Evolutionary conservation across 208 protist species (phyloP), one percentile per base, ranked within the genome.

Genomic region (Willaertia magna): DNA sequence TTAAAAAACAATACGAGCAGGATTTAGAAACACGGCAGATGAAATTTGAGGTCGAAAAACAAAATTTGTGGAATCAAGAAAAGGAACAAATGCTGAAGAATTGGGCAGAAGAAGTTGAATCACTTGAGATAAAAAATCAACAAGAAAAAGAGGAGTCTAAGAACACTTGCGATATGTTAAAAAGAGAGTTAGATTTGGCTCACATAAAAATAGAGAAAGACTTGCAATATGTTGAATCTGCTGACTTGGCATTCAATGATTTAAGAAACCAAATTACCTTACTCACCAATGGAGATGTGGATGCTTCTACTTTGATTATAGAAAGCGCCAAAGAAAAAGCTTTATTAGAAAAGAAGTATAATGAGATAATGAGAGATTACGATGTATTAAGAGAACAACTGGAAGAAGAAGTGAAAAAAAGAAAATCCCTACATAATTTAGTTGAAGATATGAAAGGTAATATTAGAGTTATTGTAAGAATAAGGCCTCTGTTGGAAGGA

Each of bases 391-490:
- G 76, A 75, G 83, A 86, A 39, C 18, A 18, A 78, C n/a, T 81
- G 6, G 20, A 67, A 11, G 74, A 87, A 40, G 86, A 74, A 49
- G 40, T 49, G 1, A 44, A 43, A 42, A 44, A 74, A 52, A 79
- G 86, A 52, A 82, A 87, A 34, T 26, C 34, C 14, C 82, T 87
- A 4, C 86, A 87, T 18, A 87, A 87, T 34, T 20, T 85, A 42
- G 44, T 87, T 47, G 86, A 87, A 55, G 86, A 87, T 52, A 87
- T 86, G 43, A 87, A 87, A 30, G 86, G 86, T 46, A 87, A 59
- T 30, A 87, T 87, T 48, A 30, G 86, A 75, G 86, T 85, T 30
- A 87, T 87, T 30, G 40, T 87, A 30, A 14, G 86, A 9, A 47
- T 85, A 2, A 74, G 86, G 22, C 86, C 86, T 18, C 30, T 83